Conservation (phyloP, 371 early-diverging fungal species). For the Paraphysoderma sedebokerense region DNA sequence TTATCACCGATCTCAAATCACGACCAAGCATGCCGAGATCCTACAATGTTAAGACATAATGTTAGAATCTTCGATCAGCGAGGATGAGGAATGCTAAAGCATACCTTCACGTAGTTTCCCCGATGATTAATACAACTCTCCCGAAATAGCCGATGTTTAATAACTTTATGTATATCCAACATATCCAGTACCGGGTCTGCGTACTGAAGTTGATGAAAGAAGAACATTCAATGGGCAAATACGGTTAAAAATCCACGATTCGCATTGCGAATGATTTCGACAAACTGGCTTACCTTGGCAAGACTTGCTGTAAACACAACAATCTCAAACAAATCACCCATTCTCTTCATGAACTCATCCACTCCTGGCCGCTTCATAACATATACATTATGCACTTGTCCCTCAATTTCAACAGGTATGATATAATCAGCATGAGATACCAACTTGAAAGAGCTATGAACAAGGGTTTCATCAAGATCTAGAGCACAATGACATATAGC, state of each 20-base stretch:
- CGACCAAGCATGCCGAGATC: constrained; percentile 71
- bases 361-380: constrained; percentile 92
- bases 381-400: constrained; percentile 78
- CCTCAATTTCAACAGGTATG: constrained; percentile 80
- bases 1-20: constrained; percentile 57
- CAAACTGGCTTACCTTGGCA: constrained; percentile 66
- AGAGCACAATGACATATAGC: background rate
- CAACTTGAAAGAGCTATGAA: constrained; percentile 67
- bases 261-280: no score
- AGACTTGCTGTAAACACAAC: constrained; percentile 93
- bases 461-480: constrained; percentile 53
- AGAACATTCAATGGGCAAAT: background rate
- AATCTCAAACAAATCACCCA: constrained; percentile 79
- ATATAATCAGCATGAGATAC: constrained; percentile 69
- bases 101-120: constrained; percentile 90
- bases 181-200: constrained; percentile 91
- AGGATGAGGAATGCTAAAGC: background rate
- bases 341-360: constrained; percentile 68
- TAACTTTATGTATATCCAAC: constrained; percentile 66
- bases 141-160: constrained; percentile 82
- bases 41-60: constrained; percentile 14
- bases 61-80: background rate
- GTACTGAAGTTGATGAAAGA: constrained; percentile 40
- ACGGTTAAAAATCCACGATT: background rate
- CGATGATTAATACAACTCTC: constrained; percentile 88